Base-by-base conservation (phyloP, 768 basidiomycete species). In the Kwoniella mangroviensis region DNA sequence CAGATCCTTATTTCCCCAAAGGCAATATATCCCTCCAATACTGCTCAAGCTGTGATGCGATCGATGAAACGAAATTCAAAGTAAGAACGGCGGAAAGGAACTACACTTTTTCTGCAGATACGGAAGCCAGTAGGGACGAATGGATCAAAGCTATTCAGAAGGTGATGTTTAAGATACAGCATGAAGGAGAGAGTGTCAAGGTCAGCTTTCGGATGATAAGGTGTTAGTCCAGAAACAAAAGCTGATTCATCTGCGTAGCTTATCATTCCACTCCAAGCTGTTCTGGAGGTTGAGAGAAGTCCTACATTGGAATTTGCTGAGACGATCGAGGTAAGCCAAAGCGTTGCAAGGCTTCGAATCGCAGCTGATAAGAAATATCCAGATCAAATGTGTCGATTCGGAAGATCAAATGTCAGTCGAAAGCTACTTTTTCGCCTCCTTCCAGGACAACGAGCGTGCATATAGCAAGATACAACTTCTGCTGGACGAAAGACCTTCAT, bases 1-100 rank as follows among this genome's bases (percentile, higher is more conserved):
- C 93, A 67, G 94, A 99, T 76, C 96, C 95, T 1, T 99, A 99
- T 84, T 99, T 99, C 82, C 92, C 95, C 12, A 92, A 94, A 74
- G 97, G 94, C 26, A 94, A 98, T 66, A 87, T 95, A n/a, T 94
- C 97, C 77, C 85, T 99, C 41, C 92, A 94, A 70, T 98, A 98
- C 83, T 91, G 92, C 7, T 91, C 93, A 55, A 88, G 91, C 24
- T 97, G 96, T 80, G 95, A 98, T 64, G 85, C 92, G 0, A 84
- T 86, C 3, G 88, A 88, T 15, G 91, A 94, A 75, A 91, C 87
- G 75, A 92, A 90, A 54, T 90, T 98, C 79, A 91, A 91, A 56
- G 82, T 98, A 22, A 86, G 92, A 41, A 95, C 94, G 7, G 91
- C 91, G 76, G 90, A 93, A 81, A 91, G 90, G 84, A 87, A 78